Evolutionary conservation across 352 stramenopile species (phyloP).

Genomic region (Globisporangium cederbergense): DNA sequence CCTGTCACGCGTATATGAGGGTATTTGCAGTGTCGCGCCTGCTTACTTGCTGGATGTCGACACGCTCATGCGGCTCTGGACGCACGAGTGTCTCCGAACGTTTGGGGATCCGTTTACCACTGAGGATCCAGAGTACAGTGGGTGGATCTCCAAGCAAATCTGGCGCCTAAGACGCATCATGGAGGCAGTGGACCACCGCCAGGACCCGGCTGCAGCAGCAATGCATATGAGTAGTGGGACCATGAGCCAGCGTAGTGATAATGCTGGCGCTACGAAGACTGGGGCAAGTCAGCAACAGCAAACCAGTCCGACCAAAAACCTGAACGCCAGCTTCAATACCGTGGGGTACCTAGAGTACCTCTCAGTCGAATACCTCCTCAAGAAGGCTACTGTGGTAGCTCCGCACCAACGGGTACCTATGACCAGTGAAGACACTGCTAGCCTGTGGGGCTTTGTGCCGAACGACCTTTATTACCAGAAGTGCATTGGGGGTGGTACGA

Average conservation of each 20-base stretch:
- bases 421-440: not conserved
- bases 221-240: not conserved
- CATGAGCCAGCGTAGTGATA: too few relatives aligned
- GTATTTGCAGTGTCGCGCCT: slow-evolving; percentile 34
- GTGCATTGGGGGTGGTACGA: not conserved
- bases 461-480: slow-evolving; percentile 26
- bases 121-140: not conserved
- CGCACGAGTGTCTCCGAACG: slow-evolving; percentile 39
- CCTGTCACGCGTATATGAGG: slow-evolving; percentile 42
- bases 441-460: slow-evolving; percentile 28
- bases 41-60: slow-evolving; percentile 36
- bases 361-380: slow-evolving; percentile 5
- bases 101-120: slow-evolving; percentile 23
- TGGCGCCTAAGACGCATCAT: slow-evolving; percentile 22
- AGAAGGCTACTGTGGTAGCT: not conserved
- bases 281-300: not conserved
- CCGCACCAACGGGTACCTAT: not conserved
- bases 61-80: slow-evolving; percentile 44
- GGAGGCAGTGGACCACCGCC: slow-evolving; percentile 18
- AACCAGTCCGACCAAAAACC: not conserved
- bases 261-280: not conserved
- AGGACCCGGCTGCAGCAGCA: not conserved
- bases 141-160: slow-evolving; percentile 15
- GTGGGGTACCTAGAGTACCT: slow-evolving; percentile 1
- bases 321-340: slow-evolving; percentile 5